Base-by-base conservation (phyloP, 345 rosid genomes). In the Acer yangbiense region DNA sequence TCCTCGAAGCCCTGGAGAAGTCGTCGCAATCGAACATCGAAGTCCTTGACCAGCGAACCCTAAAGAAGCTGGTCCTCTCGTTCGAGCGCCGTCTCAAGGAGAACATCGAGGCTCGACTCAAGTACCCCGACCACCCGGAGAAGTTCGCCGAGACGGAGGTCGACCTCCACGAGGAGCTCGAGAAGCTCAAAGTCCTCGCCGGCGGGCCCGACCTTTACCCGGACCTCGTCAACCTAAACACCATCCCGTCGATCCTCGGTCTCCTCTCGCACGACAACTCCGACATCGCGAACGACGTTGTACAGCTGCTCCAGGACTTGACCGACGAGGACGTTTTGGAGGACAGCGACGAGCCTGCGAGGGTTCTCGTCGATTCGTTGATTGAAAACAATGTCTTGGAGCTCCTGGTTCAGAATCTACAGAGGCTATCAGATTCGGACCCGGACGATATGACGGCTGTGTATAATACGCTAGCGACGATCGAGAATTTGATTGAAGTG, bases 61-160 rank as follows among this genome's bases (percentile, higher is more conserved):
- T 95, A 12, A 93, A 93, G 77, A 95, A 91, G 85, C 92, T 91
- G 3, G 96, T 93, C 23, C 93, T 95, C 68, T 90, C 99, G 74
- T 95, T 95, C 88, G 99, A 95, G 87, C 96, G 98, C 9, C 98
- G 98, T 54, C 93, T 91, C 77, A 91, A 94, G 74, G 99, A 95
- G 75, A 95, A 95, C 88, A 95, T 93, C 69, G 98, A 95, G 48
- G 98, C 99, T 27, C 92, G 99, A 14, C 98, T 93, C 85, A 95
- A 95, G 87, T 93, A 92, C 78, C 91, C 90, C 0, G 98, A 95
- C 80, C 93, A 93, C 60, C 97, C 99, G 0, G 97, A 95, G 2
- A 86, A 87, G 25, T 95, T 95, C 77, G 98, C 99, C 12, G 98
- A 95, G 77, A 92, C 98, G 0, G 99, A 92, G 79, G 74, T 92